These are phyloP conservation scores for Rosa persica DNA, from an alignment of 306 rosid genomes.

Conservation along the genomic window DNA sequence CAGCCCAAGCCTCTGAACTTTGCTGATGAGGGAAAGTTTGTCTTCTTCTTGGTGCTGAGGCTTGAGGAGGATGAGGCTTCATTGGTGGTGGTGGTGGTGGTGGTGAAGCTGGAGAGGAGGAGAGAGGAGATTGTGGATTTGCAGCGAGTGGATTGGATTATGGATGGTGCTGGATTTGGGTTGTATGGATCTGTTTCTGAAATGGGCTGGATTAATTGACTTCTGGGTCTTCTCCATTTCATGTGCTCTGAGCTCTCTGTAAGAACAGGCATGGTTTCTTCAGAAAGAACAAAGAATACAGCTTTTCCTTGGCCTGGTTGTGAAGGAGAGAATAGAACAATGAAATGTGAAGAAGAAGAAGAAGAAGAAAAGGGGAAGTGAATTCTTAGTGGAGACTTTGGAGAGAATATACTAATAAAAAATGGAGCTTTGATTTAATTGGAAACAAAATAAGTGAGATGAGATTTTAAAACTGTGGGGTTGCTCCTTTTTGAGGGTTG, in stretches of 20 bases:
- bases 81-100: slow-evolving; percentile 14
- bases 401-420: neutral
- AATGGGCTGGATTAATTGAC: slow-evolving; percentile 51
- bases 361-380: neutral
- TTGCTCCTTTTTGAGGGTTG: slow-evolving; percentile 26
- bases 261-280: slow-evolving; percentile 53
- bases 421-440: neutral
- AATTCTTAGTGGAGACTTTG: slow-evolving; percentile 11
- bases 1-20: slow-evolving; percentile 79
- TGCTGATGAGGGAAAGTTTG: slow-evolving; percentile 53
- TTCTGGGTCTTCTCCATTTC: slow-evolving; percentile 73
- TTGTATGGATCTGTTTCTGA: slow-evolving; percentile 54
- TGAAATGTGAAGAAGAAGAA: slow-evolving; percentile 22
- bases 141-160: slow-evolving; percentile 60
- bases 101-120: slow-evolving; percentile 61
- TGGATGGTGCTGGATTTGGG: slow-evolving; percentile 49
- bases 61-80: slow-evolving; percentile 41
- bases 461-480: neutral
- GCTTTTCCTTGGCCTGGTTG: slow-evolving; percentile 1
- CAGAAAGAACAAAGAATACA: slow-evolving; percentile 5
- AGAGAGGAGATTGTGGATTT: slow-evolving; percentile 83
- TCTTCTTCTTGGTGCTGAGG: slow-evolving; percentile 52
- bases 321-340: slow-evolving; percentile 16
- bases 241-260: slow-evolving; percentile 46
- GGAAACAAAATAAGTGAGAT: neutral